phyloP scores from a whole-genome alignment of 768 basidiomycete species.

The Termitomyces sp. region DNA sequence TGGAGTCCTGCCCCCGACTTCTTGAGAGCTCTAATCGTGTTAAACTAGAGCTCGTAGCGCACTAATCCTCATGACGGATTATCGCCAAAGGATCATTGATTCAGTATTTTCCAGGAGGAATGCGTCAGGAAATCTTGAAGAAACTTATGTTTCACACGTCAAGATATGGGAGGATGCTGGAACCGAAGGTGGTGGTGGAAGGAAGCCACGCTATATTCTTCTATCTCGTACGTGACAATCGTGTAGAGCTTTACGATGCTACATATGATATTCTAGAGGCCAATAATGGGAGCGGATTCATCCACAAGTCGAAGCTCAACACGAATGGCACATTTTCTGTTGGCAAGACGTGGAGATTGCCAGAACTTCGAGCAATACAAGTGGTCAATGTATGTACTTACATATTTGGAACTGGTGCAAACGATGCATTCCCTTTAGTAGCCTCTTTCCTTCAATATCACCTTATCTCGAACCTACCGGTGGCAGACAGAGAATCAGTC shows the following conservation, averaged over 20 bases:
- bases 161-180: slow-evolving; percentile 91
- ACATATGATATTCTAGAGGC: slow-evolving; percentile 39
- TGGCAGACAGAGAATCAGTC: slow-evolving; percentile 77
- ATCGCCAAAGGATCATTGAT: slow-evolving; percentile 66
- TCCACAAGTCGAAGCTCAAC: slow-evolving; percentile 97
- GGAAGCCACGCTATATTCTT: slow-evolving; percentile 87
- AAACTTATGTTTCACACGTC: slow-evolving; percentile 81
- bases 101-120: slow-evolving; percentile 80
- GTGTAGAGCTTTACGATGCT: slow-evolving; percentile 2
- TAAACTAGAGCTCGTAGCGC: background rate
- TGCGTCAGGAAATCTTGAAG: slow-evolving; percentile 57
- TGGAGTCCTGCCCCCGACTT: too few species aligned
- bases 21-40: background rate
- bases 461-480: slow-evolving; percentile 81
- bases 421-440: slow-evolving; percentile 22
- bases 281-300: slow-evolving; percentile 54
- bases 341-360: slow-evolving; percentile 91
- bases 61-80: slow-evolving; percentile 34
- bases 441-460: slow-evolving; percentile 71
- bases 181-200: slow-evolving; percentile 57
- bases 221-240: slow-evolving; percentile 67
- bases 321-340: slow-evolving; percentile 93
- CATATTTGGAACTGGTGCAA: background rate
- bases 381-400: slow-evolving; percentile 58
- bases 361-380: slow-evolving; percentile 77